These are phyloP conservation scores for Colletotrichum karsti DNA, from an alignment of 2,329 filamentous ascomycete genomes.

Conservation along the genomic window DNA sequence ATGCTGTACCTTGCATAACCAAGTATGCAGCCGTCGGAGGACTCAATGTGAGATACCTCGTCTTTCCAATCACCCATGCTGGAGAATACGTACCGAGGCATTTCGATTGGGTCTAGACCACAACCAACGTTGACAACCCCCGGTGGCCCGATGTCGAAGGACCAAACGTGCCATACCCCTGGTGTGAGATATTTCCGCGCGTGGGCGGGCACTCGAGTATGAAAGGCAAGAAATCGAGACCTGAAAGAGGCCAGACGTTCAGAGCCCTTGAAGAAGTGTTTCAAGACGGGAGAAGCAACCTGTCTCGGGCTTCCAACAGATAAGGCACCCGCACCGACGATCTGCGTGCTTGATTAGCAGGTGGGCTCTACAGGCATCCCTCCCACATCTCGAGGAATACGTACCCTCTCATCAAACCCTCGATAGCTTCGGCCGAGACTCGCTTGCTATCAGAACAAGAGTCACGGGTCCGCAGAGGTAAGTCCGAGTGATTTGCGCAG, in stretches of 20 bases:
- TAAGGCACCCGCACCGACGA: background rate
- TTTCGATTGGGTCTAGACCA: background rate
- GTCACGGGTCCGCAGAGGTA: background rate
- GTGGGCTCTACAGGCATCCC: background rate
- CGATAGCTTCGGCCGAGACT: background rate
- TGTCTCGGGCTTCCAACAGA: background rate
- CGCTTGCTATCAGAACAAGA: background rate
- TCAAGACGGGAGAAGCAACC: background rate
- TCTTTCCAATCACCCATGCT: background rate
- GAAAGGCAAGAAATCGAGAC: too few relatives aligned
- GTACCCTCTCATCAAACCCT: background rate
- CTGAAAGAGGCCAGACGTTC: background rate
- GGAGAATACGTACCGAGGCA: background rate
- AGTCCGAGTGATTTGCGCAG: background rate
- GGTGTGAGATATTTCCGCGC: too few relatives aligned
- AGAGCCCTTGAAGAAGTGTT: background rate
- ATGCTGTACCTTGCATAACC: background rate
- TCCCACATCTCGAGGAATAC: background rate
- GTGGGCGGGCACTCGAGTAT: too few relatives aligned
- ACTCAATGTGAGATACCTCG: background rate
- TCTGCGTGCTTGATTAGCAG: too few relatives aligned
- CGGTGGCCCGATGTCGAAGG: background rate
- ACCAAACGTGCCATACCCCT: too few relatives aligned
- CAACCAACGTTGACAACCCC: background rate
- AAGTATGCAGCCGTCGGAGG: background rate